Base-by-base conservation (phyloP, 139 green algal genomes). In the Dunaliella primolecta region DNA sequence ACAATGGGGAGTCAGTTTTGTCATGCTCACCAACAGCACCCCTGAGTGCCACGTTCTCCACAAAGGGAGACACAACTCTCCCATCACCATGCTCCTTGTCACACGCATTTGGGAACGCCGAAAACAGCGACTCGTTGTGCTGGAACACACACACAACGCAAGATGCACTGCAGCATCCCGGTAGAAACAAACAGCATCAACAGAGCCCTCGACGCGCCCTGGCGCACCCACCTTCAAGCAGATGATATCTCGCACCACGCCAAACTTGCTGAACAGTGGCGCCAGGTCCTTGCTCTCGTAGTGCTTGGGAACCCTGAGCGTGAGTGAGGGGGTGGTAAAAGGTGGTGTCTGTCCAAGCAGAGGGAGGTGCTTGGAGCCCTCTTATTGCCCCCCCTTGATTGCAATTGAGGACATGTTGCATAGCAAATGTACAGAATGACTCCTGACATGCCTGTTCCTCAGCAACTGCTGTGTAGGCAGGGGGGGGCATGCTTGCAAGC, bases 161-260 rank as follows among this genome's bases (percentile, higher is more conserved):
- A n/a, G n/a, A n/a, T n/a, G n/a, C n/a, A n/a, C n/a, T n/a, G n/a
- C n/a, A n/a, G n/a, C n/a, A n/a, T n/a, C n/a, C n/a, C n/a, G n/a
- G n/a, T n/a, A n/a, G n/a, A n/a, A n/a, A n/a, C n/a, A n/a, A n/a
- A n/a, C n/a, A n/a, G n/a, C n/a, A n/a, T n/a, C n/a, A n/a, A n/a
- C n/a, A n/a, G n/a, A n/a, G n/a, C n/a, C n/a, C n/a, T n/a, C n/a
- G n/a, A n/a, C n/a, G n/a, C n/a, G n/a, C n/a, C n/a, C n/a, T n/a
- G n/a, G n/a, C n/a, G n/a, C n/a, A n/a, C 46, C 46, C 15, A 64
- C 46, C 30, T 85, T 87, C n/a, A 87, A 38, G 27, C 88, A 74
- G 30, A 90, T 86, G 29, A 88, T 82, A 77, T 90, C 87, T 23
- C 37, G 37, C 15, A 84, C 80, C 1, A 77, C 55, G 34, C 80